phyloP scores from a whole-genome alignment of 805 yeast genomes.

The Candida parachauliodes region DNA sequence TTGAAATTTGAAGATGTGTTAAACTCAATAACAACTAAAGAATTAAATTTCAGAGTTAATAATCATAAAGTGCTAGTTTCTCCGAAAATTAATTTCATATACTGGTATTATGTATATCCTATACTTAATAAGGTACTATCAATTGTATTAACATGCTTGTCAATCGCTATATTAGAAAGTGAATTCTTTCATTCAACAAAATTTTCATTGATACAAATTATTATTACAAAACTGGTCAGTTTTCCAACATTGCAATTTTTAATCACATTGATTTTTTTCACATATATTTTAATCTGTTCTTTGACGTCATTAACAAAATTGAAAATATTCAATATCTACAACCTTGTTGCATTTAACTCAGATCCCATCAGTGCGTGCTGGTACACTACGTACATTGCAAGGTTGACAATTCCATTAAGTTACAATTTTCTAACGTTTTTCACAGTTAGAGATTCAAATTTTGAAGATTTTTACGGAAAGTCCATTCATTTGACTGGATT shows the following conservation, averaged over 20 bases:
- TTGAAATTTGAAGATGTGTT: slow-evolving; percentile 55
- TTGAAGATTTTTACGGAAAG: slow-evolving; percentile 71
- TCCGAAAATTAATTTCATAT: slow-evolving; percentile 40
- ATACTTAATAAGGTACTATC: slow-evolving; percentile 41
- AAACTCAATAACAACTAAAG: slow-evolving; percentile 29
- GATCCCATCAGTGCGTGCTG: slow-evolving; percentile 74
- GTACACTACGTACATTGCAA: slow-evolving; percentile 75
- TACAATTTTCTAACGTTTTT: slow-evolving; percentile 73
- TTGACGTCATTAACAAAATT: slow-evolving; percentile 63
- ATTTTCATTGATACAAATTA: slow-evolving; percentile 55
- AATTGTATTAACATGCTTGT: slow-evolving; percentile 36
- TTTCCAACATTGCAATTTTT: slow-evolving; percentile 32
- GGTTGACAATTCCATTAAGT: slow-evolving; percentile 77
- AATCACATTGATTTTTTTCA: slow-evolving; percentile 40
- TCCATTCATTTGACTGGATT: slow-evolving; percentile 73
- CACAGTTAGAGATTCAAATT: slow-evolving; percentile 47
- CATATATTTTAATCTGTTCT: slow-evolving; percentile 68
- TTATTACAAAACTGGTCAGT: slow-evolving; percentile 14
- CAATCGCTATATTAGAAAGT: slow-evolving; percentile 62
- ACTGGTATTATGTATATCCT: slow-evolving; percentile 47
- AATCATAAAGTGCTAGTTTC: slow-evolving; percentile 20
- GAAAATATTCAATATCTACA: slow-evolving; percentile 72
- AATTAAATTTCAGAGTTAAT: slow-evolving; percentile 19
- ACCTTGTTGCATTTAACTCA: slow-evolving; percentile 64
- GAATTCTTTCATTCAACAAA: slow-evolving; percentile 70